Evolutionary conservation across 805 yeast genomes (phyloP).

Genomic region (Saccharomyces mikatae): DNA sequence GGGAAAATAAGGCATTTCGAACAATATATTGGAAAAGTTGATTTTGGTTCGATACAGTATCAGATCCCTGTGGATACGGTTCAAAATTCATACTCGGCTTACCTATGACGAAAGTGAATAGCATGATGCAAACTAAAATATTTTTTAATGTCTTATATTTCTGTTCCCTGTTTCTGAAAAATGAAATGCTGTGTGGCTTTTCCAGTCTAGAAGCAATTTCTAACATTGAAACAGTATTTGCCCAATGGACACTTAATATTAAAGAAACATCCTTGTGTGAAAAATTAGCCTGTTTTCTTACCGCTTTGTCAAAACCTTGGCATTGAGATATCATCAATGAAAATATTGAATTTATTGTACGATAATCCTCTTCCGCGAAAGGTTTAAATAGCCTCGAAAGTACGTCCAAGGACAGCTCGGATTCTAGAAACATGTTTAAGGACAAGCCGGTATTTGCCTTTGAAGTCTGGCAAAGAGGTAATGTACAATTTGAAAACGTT

Average conservation of each 20-base stretch:
- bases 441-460: constrained; percentile 6
- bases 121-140: constrained; percentile 19
- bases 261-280: constrained; percentile 14
- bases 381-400: constrained; percentile 11
- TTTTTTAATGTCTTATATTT: constrained; percentile 33
- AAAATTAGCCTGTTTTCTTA: constrained; percentile 11
- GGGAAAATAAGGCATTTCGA: constrained; percentile 14
- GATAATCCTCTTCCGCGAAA: constrained; percentile 9
- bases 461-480: constrained; percentile 21
- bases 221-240: constrained; percentile 40
- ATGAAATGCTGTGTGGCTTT: constrained; percentile 25
- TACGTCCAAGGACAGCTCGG: constrained; percentile 6
- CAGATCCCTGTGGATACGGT: constrained; percentile 12
- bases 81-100: constrained; percentile 13
- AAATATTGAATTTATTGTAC: constrained; percentile 12
- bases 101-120: constrained; percentile 17
- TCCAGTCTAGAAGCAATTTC: constrained; percentile 54
- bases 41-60: constrained; percentile 14
- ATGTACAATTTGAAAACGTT: constrained; percentile 40
- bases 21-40: constrained; percentile 27
- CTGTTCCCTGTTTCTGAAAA: constrained; percentile 33
- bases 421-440: constrained; percentile 4
- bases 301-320: constrained; percentile 16
- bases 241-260: constrained; percentile 23
- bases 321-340: constrained; percentile 14